Percentiles rank a stretch among this genome's conserved stretches.
These are phyloP conservation scores for Cryptosporidium xiaoi DNA, from an alignment of 169 alveolate genomes.

Conservation along the genomic window DNA sequence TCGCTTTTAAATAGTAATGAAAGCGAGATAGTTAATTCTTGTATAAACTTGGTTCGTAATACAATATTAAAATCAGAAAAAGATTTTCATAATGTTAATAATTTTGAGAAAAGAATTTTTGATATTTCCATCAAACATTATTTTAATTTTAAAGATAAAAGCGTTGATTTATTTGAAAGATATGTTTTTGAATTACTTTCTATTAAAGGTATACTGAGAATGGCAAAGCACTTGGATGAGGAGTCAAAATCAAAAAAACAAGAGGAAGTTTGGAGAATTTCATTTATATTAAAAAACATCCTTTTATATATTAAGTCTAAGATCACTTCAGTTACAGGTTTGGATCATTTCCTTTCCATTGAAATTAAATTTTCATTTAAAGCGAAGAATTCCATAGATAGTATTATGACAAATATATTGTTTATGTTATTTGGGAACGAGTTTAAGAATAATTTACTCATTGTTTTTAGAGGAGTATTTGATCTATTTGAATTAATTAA, in stretches of 20 bases:
- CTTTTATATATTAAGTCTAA: conserved; percentile 8
- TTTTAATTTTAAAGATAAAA: not conserved
- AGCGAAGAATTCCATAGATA: no score
- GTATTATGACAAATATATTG: no score
- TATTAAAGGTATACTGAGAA: not conserved
- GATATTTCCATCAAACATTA: conserved; percentile 38
- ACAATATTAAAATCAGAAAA: not conserved
- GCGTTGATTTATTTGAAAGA: not conserved
- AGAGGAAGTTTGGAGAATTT: conserved; percentile 10
- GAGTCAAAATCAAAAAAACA: conserved; percentile 10
- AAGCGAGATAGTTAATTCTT: conserved; percentile 18
- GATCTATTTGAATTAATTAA: no score
- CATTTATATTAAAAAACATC: conserved; percentile 5
- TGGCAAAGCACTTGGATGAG: conserved; percentile 13
- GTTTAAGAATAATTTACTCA: no score
- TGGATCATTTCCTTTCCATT: no score
- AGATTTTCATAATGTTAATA: not conserved
- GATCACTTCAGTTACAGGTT: not conserved
- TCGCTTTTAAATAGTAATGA: conserved; percentile 17
- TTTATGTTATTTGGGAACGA: no score
- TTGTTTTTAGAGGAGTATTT: no score
- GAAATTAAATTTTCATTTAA: no score
- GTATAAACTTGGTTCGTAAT: conserved; percentile 28
- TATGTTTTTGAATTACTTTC: conserved; percentile 11
- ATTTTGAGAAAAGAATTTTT: conserved; percentile 35